These are phyloP conservation scores for Aphanoascus verrucosus DNA, from an alignment of 2,329 filamentous ascomycete species.

Conservation along the genomic window DNA sequence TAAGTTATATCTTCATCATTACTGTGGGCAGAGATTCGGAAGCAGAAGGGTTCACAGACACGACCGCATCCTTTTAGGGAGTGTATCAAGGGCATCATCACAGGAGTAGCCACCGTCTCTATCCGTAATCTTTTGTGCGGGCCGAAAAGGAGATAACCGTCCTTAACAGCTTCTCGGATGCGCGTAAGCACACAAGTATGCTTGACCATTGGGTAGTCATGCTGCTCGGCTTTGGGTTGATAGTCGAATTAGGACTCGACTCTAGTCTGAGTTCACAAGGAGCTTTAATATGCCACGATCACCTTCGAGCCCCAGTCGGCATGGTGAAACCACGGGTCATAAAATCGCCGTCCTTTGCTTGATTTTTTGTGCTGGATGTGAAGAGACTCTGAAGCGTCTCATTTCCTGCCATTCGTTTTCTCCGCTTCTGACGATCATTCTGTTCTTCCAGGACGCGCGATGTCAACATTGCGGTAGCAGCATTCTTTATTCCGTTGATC, in stretches of 20 bases:
- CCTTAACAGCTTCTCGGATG: too few relatives aligned
- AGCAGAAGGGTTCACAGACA: too few relatives aligned
- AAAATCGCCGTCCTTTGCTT: conserved; percentile 41
- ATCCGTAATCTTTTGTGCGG: too few relatives aligned
- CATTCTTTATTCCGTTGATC: conserved; percentile 66
- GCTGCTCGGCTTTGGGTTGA: too few relatives aligned
- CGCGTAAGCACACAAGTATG: too few relatives aligned
- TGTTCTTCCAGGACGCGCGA: conserved; percentile 81
- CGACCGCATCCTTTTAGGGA: too few relatives aligned
- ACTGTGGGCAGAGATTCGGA: background rate
- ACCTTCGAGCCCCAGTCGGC: conserved; percentile 35
- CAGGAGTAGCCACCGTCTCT: too few relatives aligned
- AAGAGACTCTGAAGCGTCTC: conserved; percentile 48
- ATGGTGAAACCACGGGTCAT: conserved; percentile 50
- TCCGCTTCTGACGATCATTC: conserved; percentile 65
- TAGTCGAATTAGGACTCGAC: too few relatives aligned
- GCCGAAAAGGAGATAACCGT: too few relatives aligned
- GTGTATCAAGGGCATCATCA: too few relatives aligned
- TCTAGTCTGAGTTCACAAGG: too few relatives aligned
- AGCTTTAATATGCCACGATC: conserved; percentile 8
- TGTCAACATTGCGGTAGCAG: conserved; percentile 72
- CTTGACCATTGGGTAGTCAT: too few relatives aligned
- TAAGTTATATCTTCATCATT: background rate
- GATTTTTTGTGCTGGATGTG: conserved; percentile 35
- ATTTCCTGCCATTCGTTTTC: conserved; percentile 56